These are phyloP conservation scores for Tinospora cordifolia DNA, from an alignment of 164 flowering plant genomes.

Conservation along the genomic window DNA sequence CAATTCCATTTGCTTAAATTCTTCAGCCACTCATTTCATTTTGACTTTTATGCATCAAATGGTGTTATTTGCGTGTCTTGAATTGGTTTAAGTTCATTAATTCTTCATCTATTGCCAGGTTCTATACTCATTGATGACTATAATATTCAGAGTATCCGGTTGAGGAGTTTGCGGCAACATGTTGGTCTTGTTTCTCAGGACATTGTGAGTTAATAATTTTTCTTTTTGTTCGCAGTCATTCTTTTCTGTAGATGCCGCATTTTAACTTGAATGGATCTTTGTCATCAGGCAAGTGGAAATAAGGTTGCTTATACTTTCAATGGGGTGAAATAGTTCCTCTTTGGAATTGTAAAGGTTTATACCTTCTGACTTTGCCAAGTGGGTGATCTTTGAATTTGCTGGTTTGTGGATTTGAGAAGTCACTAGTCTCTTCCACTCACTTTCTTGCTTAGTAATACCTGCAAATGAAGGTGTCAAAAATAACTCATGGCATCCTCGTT, in stretches of 20 bases:
- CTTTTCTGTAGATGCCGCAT: background rate
- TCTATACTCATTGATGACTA: slow-evolving; percentile 52
- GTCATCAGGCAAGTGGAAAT: no score
- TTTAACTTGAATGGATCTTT: no score
- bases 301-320: no score
- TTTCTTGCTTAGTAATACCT: no score
- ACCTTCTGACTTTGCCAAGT: no score
- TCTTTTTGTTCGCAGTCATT: background rate
- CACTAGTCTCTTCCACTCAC: no score
- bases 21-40: background rate
- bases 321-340: no score
- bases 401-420: no score
- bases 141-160: slow-evolving; percentile 38
- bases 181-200: slow-evolving; percentile 92
- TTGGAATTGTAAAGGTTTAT: background rate
- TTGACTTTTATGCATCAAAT: background rate
- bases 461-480: no score
- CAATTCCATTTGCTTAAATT: background rate
- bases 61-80: background rate
- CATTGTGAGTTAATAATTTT: slow-evolving; percentile 45
- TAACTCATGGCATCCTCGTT: no score
- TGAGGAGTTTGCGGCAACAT: slow-evolving; percentile 73
- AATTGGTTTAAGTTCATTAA: background rate
- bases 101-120: slow-evolving; percentile 38
- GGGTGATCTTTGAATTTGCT: no score